Percentiles rank a stretch among this genome's conserved stretches.
Conservation (phyloP, 768 basidiomycete genomes). For the Mycena belliarum region DNA sequence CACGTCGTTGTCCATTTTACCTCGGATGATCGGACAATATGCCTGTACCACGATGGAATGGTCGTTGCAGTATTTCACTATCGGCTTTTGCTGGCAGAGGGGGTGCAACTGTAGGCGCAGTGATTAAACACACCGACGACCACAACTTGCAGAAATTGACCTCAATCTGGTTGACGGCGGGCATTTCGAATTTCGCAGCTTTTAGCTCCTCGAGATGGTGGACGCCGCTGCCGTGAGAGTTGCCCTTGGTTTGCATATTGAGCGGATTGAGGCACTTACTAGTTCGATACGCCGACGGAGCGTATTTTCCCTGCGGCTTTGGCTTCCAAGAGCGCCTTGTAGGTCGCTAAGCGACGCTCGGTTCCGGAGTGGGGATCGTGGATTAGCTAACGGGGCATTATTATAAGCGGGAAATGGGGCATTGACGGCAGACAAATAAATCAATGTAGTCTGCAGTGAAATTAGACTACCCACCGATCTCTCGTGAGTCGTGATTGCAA, state of each 20-base stretch:
- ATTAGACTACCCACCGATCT: neutral
- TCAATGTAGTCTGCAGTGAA: slow-evolving; percentile 57
- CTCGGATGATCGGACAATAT: slow-evolving; percentile 75
- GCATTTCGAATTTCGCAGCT: slow-evolving; percentile 59
- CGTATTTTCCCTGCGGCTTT: slow-evolving; percentile 65
- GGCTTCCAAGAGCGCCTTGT: slow-evolving; percentile 67
- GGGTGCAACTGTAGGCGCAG: slow-evolving; percentile 71
- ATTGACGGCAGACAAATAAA: slow-evolving; percentile 44
- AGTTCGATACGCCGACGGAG: slow-evolving; percentile 83
- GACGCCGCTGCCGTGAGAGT: slow-evolving; percentile 54
- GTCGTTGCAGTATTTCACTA: slow-evolving; percentile 71
- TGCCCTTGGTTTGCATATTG: neutral
- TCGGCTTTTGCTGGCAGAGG: slow-evolving; percentile 76
- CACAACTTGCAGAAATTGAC: slow-evolving; percentile 33
- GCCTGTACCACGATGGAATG: slow-evolving; percentile 68
- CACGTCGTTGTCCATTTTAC: slow-evolving; percentile 53
- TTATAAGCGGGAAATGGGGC: neutral
- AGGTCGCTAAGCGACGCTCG: slow-evolving; percentile 66
- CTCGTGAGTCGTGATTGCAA: neutral
- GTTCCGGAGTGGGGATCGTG: slow-evolving; percentile 71
- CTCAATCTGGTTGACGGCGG: slow-evolving; percentile 83
- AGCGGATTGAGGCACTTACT: slow-evolving; percentile 43
- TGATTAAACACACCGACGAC: neutral
- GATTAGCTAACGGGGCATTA: slow-evolving; percentile 43
- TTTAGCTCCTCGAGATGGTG: slow-evolving; percentile 77